A percentile compares a stretch with the other conserved stretches of the same genome.
Conservation (phyloP, 2,329 filamentous ascomycete genomes). For the Plenodomus biglobosus region DNA sequence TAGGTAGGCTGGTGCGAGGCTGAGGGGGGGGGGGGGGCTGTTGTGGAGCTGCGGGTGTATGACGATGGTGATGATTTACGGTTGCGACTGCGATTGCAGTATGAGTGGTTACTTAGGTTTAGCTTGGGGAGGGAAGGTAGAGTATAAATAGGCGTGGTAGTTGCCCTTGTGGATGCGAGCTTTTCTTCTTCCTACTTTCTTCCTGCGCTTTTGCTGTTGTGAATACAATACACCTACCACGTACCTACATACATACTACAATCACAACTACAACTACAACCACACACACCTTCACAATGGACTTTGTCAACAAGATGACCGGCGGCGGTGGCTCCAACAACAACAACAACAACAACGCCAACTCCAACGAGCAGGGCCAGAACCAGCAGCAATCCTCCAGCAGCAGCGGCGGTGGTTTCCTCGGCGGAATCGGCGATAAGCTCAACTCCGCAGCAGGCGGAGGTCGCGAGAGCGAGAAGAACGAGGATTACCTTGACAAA, state of each 20-base stretch:
- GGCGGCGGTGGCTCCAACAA: conserved; percentile 41
- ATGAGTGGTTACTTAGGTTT: too few relatives aligned
- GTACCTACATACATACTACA: too few relatives aligned
- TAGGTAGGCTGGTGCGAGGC: too few relatives aligned
- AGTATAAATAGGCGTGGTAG: too few relatives aligned
- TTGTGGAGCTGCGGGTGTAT: too few relatives aligned
- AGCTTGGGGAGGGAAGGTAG: too few relatives aligned
- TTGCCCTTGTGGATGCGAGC: too few relatives aligned
- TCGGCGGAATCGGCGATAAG: conserved; percentile 67
- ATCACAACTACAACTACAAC: not conserved
- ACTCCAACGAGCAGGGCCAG: conserved; percentile 32
- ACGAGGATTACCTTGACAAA: conserved; percentile 82
- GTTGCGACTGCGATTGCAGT: too few relatives aligned
- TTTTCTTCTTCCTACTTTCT: too few relatives aligned
- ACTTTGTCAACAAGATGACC: conserved; percentile 52
- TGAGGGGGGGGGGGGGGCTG: too few relatives aligned
- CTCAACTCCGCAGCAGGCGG: conserved; percentile 72
- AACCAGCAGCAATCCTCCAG: conserved; percentile 33
- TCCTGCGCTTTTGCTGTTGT: not conserved
- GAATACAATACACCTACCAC: not conserved
- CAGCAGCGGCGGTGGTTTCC: conserved; percentile 48
- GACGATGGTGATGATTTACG: too few relatives aligned
- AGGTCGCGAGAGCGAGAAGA: conserved; percentile 73
- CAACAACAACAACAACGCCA: conserved; percentile 28
- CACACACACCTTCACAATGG: conserved; percentile 37